phyloP scores from a whole-genome alignment of 2,329 filamentous ascomycete genomes.

The Thermothelomyces thermophilus region DNA sequence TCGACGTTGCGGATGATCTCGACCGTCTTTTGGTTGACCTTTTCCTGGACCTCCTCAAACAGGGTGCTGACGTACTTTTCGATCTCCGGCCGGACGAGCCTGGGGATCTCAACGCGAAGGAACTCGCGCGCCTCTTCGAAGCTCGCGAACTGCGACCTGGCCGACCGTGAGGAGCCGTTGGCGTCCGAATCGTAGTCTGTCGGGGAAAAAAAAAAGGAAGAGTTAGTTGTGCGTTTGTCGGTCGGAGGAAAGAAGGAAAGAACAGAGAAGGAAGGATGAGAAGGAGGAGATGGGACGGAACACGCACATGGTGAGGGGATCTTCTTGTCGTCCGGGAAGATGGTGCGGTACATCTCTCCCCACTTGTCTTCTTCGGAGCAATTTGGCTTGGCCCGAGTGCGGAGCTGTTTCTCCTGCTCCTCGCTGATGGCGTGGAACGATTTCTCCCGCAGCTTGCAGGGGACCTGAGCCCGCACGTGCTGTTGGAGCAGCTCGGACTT shows the following conservation, averaged over 20 bases:
- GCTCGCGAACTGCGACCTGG: slow-evolving; percentile 15
- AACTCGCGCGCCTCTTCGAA: slow-evolving; percentile 20
- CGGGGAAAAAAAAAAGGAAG: no score
- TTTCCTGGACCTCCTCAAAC: slow-evolving; percentile 24
- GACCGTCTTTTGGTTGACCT: slow-evolving; percentile 22
- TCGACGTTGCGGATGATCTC: slow-evolving; percentile 24
- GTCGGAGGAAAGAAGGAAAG: not conserved
- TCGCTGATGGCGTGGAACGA: slow-evolving; percentile 44
- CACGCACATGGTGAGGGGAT: slow-evolving; percentile 22
- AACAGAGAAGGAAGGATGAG: not conserved
- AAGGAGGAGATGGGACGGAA: not conserved
- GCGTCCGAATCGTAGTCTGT: slow-evolving; percentile 29
- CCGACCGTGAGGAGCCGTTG: slow-evolving; percentile 18
- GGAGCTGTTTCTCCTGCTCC: slow-evolving; percentile 28
- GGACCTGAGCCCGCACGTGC: slow-evolving; percentile 23
- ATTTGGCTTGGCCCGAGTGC: slow-evolving; percentile 19
- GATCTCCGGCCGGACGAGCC: slow-evolving; percentile 30
- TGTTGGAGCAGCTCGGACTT: slow-evolving; percentile 20
- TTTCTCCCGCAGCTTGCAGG: slow-evolving; percentile 41
- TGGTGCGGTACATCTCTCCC: slow-evolving; percentile 23
- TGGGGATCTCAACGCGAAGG: slow-evolving; percentile 31
- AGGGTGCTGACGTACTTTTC: slow-evolving; percentile 25
- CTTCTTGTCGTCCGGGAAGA: slow-evolving; percentile 21
- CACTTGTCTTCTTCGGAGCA: slow-evolving; percentile 22
- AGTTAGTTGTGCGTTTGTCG: not conserved